A percentile compares a stretch with the other conserved stretches of the same genome.
Conservation (phyloP, 352 stramenopile species). For the Pythium graminicola region DNA sequence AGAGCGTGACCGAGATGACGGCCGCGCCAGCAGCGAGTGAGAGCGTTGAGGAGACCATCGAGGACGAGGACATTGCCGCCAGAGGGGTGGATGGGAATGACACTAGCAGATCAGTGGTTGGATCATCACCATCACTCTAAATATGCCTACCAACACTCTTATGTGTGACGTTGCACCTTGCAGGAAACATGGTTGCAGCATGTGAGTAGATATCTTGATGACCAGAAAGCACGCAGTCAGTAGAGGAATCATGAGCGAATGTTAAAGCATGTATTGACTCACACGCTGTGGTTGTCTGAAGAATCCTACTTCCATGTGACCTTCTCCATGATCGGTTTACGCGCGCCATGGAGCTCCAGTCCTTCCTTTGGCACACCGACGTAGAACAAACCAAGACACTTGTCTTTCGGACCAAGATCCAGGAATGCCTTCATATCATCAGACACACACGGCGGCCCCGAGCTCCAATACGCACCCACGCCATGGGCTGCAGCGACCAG, state of each 20-base stretch:
- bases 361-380: constrained; percentile 58
- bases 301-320: constrained; percentile 32
- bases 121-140: constrained; percentile 16
- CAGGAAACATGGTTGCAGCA: no score
- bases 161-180: background rate
- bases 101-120: constrained; percentile 4
- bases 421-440: constrained; percentile 82
- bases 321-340: constrained; percentile 73
- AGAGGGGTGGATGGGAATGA: background rate
- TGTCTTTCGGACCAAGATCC: constrained; percentile 57
- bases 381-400: constrained; percentile 82
- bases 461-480: constrained; percentile 85
- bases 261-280: no score
- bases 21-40: constrained; percentile 6
- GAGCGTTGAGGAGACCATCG: constrained; percentile 1
- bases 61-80: constrained; percentile 6
- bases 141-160: background rate
- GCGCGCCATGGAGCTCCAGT: constrained; percentile 39
- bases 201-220: no score
- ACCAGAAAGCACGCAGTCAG: no score
- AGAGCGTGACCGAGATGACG: constrained; percentile 9
- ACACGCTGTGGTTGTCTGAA: no score
- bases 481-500: constrained; percentile 53
- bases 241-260: no score
- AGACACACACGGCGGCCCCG: constrained; percentile 48